Evolutionary conservation across 352 stramenopile species (phyloP).

Genomic region (Phytophthora chlamydospora): DNA sequence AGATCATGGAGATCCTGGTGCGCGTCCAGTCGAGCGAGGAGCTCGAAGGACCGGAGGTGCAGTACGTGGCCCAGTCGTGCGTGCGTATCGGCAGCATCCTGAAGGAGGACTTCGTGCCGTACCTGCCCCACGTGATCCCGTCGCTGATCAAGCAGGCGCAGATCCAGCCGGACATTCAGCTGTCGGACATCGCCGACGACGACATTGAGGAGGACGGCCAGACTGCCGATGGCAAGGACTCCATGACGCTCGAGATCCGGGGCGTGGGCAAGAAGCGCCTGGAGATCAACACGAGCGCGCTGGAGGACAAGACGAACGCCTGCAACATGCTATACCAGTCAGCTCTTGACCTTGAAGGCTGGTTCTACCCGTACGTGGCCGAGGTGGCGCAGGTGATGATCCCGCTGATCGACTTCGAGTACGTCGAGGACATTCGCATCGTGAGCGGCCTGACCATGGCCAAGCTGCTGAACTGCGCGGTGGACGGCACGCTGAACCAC

Average conservation of each 20-base stretch:
- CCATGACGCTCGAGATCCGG: constrained; percentile 78
- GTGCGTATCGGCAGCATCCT: constrained; percentile 88
- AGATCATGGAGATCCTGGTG: constrained; percentile 89
- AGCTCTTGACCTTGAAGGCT: constrained; percentile 79
- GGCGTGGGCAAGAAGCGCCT: constrained; percentile 84
- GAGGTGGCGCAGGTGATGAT: constrained; percentile 78
- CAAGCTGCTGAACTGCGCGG: constrained; percentile 72
- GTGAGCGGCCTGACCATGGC: constrained; percentile 79
- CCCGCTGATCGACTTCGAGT: constrained; percentile 82
- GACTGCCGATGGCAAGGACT: constrained; percentile 71
- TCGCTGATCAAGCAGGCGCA: constrained; percentile 82
- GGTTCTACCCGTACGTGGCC: constrained; percentile 86
- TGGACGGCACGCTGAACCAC: constrained; percentile 76
- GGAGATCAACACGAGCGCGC: constrained; percentile 87
- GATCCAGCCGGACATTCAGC: constrained; percentile 83
- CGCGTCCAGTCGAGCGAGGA: constrained; percentile 75
- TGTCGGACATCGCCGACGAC: constrained; percentile 68
- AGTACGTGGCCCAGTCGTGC: constrained; percentile 89
- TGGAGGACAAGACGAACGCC: constrained; percentile 88
- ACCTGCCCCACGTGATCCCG: constrained; percentile 84
- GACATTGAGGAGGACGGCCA: constrained; percentile 62
- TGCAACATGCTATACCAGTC: constrained; percentile 92
- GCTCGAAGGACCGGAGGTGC: constrained; percentile 74
- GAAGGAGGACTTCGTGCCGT: constrained; percentile 88
- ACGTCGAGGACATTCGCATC: constrained; percentile 86